A percentile compares a stretch with the other conserved stretches of the same genome.
Evolutionary conservation across 192 early-diverging fungal genomes (phyloP).

Genomic region (Chytriomyces sp.): DNA sequence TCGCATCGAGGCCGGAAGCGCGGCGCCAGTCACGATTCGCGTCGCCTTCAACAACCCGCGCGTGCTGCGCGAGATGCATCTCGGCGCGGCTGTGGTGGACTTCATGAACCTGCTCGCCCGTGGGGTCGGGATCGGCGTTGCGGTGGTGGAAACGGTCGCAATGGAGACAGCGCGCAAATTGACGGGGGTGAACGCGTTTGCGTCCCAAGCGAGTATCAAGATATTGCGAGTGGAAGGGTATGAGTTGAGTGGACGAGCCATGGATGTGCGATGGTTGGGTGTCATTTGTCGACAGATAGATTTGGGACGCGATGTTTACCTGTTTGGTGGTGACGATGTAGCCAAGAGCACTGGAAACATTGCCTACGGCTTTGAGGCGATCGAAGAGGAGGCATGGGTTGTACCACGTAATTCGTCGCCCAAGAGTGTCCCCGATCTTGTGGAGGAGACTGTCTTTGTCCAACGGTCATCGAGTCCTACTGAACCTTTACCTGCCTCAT

Average conservation of each 20-base stretch:
- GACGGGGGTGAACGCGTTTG: neutral
- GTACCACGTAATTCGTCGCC: no score
- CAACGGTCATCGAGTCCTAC: no score
- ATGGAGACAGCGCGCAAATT: neutral
- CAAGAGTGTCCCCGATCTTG: no score
- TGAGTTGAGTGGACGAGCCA: neutral
- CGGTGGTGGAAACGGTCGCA: neutral
- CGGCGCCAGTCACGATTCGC: neutral
- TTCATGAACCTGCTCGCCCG: neutral
- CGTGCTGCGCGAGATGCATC: neutral
- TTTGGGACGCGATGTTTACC: no score
- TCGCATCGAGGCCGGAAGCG: neutral
- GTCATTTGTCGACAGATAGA: neutral
- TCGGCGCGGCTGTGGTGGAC: neutral
- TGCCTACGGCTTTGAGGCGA: no score
- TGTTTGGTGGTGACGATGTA: no score
- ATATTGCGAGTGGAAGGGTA: conserved; percentile 1
- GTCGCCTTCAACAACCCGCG: conserved; percentile 7
- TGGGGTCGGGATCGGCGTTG: conserved; percentile 6
- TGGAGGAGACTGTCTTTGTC: no score
- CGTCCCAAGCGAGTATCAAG: neutral
- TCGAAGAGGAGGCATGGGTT: no score
- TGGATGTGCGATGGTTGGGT: neutral
- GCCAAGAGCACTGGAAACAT: no score
- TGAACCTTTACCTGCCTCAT: no score